Evolutionary conservation across 352 stramenopile species (phyloP).

Genomic region (Thraustochytrium sp.): DNA sequence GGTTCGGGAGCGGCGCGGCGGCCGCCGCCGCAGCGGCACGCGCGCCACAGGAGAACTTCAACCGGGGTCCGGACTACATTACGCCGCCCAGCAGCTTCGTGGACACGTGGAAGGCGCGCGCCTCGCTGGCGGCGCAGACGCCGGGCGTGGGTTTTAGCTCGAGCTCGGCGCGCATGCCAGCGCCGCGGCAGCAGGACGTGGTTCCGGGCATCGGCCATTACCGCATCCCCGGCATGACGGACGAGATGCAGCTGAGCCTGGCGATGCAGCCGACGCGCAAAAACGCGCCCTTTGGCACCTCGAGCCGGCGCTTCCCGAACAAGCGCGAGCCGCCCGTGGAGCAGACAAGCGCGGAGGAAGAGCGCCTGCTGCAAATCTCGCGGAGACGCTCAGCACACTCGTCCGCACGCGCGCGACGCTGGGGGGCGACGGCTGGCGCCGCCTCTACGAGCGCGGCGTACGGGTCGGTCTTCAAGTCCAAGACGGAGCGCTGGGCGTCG

Average conservation of each 20-base stretch:
- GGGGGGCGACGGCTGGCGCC: not conserved
- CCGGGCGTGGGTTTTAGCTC: not conserved
- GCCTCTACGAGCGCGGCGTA: not conserved
- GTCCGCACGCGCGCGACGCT: not conserved
- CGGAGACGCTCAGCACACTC: not conserved
- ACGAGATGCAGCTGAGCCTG: constrained; percentile 15
- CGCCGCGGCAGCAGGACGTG: not conserved
- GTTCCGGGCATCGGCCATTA: not conserved
- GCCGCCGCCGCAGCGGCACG: no score
- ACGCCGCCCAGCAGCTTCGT: not conserved
- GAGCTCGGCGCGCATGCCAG: not conserved
- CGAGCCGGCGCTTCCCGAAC: not conserved
- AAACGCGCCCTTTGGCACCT: not conserved
- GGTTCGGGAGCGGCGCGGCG: no score
- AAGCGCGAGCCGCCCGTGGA: not conserved
- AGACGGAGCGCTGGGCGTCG: not conserved
- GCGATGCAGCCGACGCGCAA: not conserved
- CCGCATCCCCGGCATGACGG: not conserved
- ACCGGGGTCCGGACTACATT: not conserved
- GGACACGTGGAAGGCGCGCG: not conserved
- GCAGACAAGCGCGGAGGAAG: not conserved
- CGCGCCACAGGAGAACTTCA: not conserved
- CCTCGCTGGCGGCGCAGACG: no score
- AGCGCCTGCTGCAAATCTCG: not conserved
- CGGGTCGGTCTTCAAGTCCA: not conserved